phyloP scores from a whole-genome alignment of 139 green algal species.

The Ostreobium quekettii region DNA sequence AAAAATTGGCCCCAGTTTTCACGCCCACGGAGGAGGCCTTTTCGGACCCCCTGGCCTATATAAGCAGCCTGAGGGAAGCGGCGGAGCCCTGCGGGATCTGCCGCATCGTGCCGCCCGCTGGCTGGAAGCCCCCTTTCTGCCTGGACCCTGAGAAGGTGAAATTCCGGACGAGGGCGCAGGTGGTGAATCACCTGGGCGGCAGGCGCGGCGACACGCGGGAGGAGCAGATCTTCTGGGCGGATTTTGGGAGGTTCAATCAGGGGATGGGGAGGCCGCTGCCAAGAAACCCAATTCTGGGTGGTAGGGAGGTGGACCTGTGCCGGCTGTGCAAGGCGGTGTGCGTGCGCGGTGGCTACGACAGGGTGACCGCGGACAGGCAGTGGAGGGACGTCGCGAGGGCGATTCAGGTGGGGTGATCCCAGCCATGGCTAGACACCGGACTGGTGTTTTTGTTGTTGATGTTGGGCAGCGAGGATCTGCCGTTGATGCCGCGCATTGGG shows the following conservation, averaged over 20 bases:
- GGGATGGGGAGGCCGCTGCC: slow-evolving; percentile 35
- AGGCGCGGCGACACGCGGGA: slow-evolving; percentile 23
- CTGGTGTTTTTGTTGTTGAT: no score
- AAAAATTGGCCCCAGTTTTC: slow-evolving; percentile 67
- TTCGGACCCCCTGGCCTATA: slow-evolving; percentile 69
- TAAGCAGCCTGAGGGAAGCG: slow-evolving; percentile 48
- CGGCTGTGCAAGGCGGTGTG: slow-evolving; percentile 49
- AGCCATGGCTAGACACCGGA: no score
- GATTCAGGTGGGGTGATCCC: slow-evolving; percentile 58
- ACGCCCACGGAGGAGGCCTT: slow-evolving; percentile 72
- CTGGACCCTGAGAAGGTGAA: slow-evolving; percentile 43
- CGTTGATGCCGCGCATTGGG: no score
- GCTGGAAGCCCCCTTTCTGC: slow-evolving; percentile 55
- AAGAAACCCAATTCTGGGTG: slow-evolving; percentile 45
- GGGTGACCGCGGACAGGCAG: slow-evolving; percentile 51
- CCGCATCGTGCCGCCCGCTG: slow-evolving; percentile 73
- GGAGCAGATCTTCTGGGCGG: slow-evolving; percentile 38
- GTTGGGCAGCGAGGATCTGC: no score
- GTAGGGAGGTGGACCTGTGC: slow-evolving; percentile 65
- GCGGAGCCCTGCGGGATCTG: slow-evolving; percentile 69
- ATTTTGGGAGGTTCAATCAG: no score
- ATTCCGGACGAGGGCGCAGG: slow-evolving; percentile 68
- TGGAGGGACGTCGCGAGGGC: slow-evolving; percentile 64
- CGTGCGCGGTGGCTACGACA: slow-evolving; percentile 56
- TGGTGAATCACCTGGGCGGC: slow-evolving; percentile 69